These are phyloP conservation scores for Tetragonia tetragonoides DNA, from an alignment of 148 eudicot genomes.

Conservation along the genomic window DNA sequence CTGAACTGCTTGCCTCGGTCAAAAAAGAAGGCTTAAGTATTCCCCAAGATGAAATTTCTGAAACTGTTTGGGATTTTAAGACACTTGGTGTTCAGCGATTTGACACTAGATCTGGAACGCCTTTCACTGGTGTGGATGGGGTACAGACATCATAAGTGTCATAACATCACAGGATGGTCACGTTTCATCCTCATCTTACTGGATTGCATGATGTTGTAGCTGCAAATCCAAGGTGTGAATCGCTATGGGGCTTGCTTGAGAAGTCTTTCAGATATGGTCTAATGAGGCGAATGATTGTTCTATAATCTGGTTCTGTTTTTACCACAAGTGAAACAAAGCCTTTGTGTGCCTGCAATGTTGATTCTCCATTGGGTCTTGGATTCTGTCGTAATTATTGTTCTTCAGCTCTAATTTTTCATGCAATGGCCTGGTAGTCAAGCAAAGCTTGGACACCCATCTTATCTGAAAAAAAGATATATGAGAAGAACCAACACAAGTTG, in stretches of 20 bases:
- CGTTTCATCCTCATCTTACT: not conserved
- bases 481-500: too few relatives aligned
- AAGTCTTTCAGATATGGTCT: not conserved
- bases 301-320: not conserved
- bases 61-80: conserved; percentile 79
- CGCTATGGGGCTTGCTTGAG: not conserved
- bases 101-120: conserved; percentile 8
- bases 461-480: too few relatives aligned
- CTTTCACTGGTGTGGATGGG: not conserved
- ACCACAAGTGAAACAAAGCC: not conserved
- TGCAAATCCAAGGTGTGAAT: not conserved
- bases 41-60: conserved; percentile 81
- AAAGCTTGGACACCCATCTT: too few relatives aligned
- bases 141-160: not conserved
- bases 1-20: conserved; percentile 55
- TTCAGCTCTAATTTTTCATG: too few relatives aligned
- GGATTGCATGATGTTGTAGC: not conserved
- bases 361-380: not conserved
- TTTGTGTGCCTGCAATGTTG: not conserved
- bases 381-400: not conserved
- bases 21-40: conserved; percentile 46
- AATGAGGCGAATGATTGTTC: not conserved
- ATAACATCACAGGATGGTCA: not conserved
- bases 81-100: conserved; percentile 49
- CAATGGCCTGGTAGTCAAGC: too few relatives aligned